phyloP scores from a whole-genome alignment of 352 stramenopile genomes.

The Stramenopiles sp. region DNA sequence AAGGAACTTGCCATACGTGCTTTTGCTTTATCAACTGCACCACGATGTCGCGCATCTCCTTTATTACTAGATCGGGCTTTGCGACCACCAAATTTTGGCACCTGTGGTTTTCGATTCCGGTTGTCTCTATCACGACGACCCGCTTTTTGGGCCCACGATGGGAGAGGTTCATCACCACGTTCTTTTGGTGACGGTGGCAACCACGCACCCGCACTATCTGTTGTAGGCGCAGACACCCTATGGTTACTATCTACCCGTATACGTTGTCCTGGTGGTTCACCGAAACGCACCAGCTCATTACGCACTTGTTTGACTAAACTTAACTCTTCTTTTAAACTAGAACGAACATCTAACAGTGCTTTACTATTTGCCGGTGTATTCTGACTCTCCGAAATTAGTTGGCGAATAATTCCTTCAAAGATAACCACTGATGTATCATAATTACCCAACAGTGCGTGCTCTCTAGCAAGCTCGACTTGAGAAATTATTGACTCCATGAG shows the following conservation, averaged over 20 bases:
- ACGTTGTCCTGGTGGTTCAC: neutral
- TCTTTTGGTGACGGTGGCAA: neutral
- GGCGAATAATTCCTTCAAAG: slow-evolving; percentile 13
- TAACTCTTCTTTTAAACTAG: slow-evolving; percentile 11
- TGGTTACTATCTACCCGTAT: too few relatives aligned
- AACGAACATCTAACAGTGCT: slow-evolving; percentile 4
- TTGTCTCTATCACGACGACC: slow-evolving; percentile 1
- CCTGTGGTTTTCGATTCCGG: neutral
- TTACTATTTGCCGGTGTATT: slow-evolving; percentile 2
- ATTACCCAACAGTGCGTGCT: slow-evolving; percentile 13
- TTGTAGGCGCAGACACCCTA: neutral
- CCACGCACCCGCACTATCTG: slow-evolving; percentile 1
- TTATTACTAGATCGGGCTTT: too few relatives aligned
- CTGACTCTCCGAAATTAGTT: too few relatives aligned
- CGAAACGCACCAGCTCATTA: slow-evolving; percentile 9
- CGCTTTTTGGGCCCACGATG: neutral
- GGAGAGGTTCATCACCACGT: neutral
- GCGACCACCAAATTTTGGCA: too few relatives aligned
- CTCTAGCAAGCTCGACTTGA: slow-evolving; percentile 10
- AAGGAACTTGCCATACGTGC: too few relatives aligned
- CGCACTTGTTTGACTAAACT: slow-evolving; percentile 4
- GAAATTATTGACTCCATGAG: too few relatives aligned
- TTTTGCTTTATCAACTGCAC: slow-evolving; percentile 4
- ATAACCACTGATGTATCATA: slow-evolving; percentile 12
- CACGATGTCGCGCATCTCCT: neutral